A percentile compares a stretch with the other conserved stretches of the same genome.
Evolutionary conservation across 2,329 filamentous ascomycete genomes (phyloP).

Genomic region (Beauveria sp.): DNA sequence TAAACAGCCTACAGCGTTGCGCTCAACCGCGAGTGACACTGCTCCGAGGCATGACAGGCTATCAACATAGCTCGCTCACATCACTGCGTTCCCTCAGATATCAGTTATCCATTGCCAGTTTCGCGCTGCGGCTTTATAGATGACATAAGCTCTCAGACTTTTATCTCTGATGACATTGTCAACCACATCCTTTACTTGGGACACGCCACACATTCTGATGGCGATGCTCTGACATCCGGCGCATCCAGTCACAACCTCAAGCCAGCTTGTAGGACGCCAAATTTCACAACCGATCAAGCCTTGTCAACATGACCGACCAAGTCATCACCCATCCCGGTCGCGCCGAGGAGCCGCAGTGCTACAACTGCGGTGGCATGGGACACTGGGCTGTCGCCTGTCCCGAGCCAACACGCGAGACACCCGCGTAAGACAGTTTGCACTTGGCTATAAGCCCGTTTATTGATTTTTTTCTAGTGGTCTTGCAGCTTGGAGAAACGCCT

Average conservation of each 20-base stretch:
- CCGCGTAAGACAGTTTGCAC: constrained; percentile 35
- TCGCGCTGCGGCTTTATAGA: not conserved
- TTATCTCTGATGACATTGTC: not conserved
- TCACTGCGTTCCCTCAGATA: not conserved
- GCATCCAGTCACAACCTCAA: not conserved
- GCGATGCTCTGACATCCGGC: not conserved
- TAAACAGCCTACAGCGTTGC: not conserved
- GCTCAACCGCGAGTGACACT: not conserved
- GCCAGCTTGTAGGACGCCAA: not conserved
- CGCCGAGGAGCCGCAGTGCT: constrained; percentile 36
- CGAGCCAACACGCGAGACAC: constrained; percentile 38
- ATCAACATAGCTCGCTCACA: not conserved
- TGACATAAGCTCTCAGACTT: not conserved
- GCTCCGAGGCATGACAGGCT: not conserved
- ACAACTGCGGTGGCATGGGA: constrained; percentile 43
- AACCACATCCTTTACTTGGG: not conserved
- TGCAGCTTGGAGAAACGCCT: constrained; percentile 28
- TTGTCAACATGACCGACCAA: constrained; percentile 23
- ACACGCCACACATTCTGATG: not conserved
- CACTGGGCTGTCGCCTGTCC: constrained; percentile 49
- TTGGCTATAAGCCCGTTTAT: constrained; percentile 7
- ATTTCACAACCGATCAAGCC: not conserved
- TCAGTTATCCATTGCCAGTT: not conserved
- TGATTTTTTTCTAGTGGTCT: constrained; percentile 23
- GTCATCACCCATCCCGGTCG: constrained; percentile 21